These are phyloP conservation scores for Sequoia sempervirens DNA, from an alignment of 75 land plant genomes.

Conservation along the genomic window DNA sequence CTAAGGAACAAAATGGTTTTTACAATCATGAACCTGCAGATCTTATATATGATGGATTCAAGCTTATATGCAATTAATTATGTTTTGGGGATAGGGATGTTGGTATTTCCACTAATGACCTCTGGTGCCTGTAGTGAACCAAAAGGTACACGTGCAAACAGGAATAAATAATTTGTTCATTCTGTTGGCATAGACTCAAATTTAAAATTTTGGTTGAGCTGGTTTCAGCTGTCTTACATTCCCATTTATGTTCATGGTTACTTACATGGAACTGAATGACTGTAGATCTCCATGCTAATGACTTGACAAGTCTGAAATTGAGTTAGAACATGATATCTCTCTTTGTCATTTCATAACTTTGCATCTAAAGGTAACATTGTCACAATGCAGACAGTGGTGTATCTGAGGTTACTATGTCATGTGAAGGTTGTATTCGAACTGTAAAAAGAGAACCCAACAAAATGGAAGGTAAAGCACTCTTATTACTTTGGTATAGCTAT, in stretches of 20 bases:
- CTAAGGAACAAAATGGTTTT: background rate
- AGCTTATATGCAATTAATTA: background rate
- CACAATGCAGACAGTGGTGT: too few relatives aligned
- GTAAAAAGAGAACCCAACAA: constrained; percentile 71
- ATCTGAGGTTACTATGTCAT: too few relatives aligned
- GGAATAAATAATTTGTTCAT: background rate
- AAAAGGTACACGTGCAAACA: background rate
- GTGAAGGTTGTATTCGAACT: too few relatives aligned
- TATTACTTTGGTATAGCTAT: background rate
- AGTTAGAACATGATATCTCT: background rate
- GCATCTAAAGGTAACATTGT: background rate
- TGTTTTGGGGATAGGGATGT: background rate
- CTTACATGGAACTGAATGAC: background rate
- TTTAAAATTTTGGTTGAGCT: background rate
- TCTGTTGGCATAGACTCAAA: too few relatives aligned
- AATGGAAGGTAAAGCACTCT: constrained; percentile 60
- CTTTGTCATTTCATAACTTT: background rate
- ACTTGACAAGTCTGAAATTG: background rate
- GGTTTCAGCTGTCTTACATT: background rate
- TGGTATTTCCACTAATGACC: background rate
- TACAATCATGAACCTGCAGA: background rate
- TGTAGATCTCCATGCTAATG: background rate
- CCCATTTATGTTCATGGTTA: background rate
- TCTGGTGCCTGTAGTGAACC: background rate
- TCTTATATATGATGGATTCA: background rate